phyloP scores from a whole-genome alignment of 1,284 basidiomycete genomes.

The Ustilago curta region DNA sequence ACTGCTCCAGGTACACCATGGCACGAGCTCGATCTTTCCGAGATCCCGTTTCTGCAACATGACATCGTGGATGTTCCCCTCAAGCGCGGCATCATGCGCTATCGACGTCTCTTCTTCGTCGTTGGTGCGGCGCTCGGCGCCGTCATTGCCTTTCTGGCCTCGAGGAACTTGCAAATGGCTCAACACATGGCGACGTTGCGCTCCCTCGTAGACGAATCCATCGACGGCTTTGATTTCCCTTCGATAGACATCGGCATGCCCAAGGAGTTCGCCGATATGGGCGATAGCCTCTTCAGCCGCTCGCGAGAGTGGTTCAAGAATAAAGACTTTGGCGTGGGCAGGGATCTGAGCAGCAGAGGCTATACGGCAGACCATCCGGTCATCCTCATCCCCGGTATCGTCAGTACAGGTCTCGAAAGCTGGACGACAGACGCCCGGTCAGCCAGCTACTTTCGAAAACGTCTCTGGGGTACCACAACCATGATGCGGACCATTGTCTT shows the following conservation, averaged over 20 bases:
- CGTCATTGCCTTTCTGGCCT: slow-evolving; percentile 50
- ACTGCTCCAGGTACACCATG: slow-evolving; percentile 61
- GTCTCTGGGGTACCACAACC: slow-evolving; percentile 71
- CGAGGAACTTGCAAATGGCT: slow-evolving; percentile 54
- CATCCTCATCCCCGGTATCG: slow-evolving; percentile 66
- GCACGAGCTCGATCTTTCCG: slow-evolving; percentile 63
- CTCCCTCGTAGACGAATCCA: slow-evolving; percentile 60
- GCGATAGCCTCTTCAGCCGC: slow-evolving; percentile 58
- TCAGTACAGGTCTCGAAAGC: slow-evolving; percentile 66
- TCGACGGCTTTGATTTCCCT: slow-evolving; percentile 52
- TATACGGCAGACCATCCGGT: slow-evolving; percentile 65
- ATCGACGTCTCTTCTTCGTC: slow-evolving; percentile 60
- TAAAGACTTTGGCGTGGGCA: slow-evolving; percentile 63
- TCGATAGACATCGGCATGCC: slow-evolving; percentile 61
- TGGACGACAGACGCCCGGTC: slow-evolving; percentile 62
- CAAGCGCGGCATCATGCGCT: slow-evolving; percentile 53
- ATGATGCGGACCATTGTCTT: slow-evolving; percentile 89
- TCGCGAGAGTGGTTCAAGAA: slow-evolving; percentile 65
- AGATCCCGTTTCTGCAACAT: slow-evolving; percentile 56
- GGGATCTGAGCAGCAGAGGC: slow-evolving; percentile 47
- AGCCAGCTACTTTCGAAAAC: slow-evolving; percentile 61
- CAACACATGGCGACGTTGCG: slow-evolving; percentile 49
- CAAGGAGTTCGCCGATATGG: slow-evolving; percentile 60
- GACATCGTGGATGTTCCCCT: slow-evolving; percentile 23
- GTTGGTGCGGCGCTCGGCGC: slow-evolving; percentile 56